phyloP scores from a whole-genome alignment of 139 green algal genomes.

The Ostreobium quekettii region DNA sequence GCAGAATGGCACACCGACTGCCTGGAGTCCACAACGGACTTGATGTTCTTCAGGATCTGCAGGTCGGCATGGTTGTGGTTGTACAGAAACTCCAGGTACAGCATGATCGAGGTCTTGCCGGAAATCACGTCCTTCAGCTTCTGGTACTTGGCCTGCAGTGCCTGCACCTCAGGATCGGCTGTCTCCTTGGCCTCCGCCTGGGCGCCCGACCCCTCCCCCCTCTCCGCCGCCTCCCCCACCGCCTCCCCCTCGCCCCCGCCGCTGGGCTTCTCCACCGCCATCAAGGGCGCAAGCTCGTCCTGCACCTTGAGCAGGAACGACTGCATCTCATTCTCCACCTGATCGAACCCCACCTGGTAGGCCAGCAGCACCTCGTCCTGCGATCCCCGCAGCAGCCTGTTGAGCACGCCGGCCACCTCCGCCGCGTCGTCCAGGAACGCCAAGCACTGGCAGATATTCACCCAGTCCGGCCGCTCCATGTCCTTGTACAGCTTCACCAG shows the following conservation, averaged over 20 bases:
- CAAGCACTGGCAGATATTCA: constrained; percentile 84
- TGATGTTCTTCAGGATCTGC: constrained; percentile 87
- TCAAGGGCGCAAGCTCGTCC: constrained; percentile 10
- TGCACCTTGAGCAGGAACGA: constrained; percentile 70
- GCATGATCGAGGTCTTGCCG: constrained; percentile 72
- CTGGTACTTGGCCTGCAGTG: constrained; percentile 2
- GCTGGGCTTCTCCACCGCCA: background rate
- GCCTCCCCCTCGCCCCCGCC: constrained; percentile 20
- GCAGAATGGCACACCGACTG: constrained; percentile 79
- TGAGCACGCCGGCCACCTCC: constrained; percentile 74
- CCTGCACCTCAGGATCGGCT: background rate
- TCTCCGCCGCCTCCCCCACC: constrained; percentile 18
- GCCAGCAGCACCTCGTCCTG: constrained; percentile 73
- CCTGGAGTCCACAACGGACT: constrained; percentile 70
- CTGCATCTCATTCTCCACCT: constrained; percentile 92
- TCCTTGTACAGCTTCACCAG: constrained; percentile 69
- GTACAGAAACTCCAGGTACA: constrained; percentile 95
- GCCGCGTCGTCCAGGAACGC: constrained; percentile 79
- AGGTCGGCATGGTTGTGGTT: constrained; percentile 70
- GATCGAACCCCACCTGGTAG: constrained; percentile 95
- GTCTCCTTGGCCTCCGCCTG: constrained; percentile 8
- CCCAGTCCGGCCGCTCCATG: constrained; percentile 53
- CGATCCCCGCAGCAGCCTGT: constrained; percentile 56
- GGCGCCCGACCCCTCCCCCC: constrained; percentile 18
- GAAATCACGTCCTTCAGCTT: constrained; percentile 67